phyloP scores from a whole-genome alignment of 2,329 filamentous ascomycete genomes.

The Verticillium nonalfalfae region DNA sequence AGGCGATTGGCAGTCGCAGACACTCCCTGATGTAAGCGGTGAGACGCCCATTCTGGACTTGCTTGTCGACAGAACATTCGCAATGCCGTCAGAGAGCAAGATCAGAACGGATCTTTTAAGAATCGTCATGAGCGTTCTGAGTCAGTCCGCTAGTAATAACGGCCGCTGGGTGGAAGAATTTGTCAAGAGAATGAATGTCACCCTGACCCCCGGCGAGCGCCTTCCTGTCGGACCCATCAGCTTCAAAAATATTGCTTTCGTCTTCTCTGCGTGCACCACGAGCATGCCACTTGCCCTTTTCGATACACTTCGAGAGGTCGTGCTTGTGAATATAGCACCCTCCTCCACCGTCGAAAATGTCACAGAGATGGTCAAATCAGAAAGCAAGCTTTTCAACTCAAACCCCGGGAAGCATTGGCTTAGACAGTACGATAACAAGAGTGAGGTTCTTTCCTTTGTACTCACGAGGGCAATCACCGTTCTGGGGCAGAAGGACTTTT shows the following conservation, averaged over 20 bases:
- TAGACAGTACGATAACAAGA: slow-evolving; percentile 11
- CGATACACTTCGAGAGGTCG: slow-evolving; percentile 9
- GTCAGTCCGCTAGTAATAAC: slow-evolving; percentile 20
- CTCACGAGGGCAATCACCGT: not conserved
- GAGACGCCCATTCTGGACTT: slow-evolving; percentile 12
- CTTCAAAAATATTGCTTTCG: slow-evolving; percentile 2
- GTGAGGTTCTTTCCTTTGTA: slow-evolving; percentile 1
- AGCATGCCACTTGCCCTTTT: slow-evolving; percentile 14
- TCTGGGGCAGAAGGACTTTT: not conserved
- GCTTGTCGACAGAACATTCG: slow-evolving; percentile 3
- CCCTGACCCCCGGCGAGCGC: slow-evolving; percentile 9
- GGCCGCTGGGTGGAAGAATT: slow-evolving; percentile 24
- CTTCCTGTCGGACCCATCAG: slow-evolving; percentile 18
- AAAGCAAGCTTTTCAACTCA: slow-evolving; percentile 16
- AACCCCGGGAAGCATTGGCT: slow-evolving; percentile 24
- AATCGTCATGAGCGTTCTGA: slow-evolving; percentile 16
- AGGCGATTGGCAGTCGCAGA: slow-evolving; percentile 18
- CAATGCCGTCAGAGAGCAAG: not conserved
- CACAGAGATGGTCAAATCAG: slow-evolving; percentile 15
- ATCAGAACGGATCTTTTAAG: slow-evolving; percentile 11
- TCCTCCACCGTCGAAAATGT: slow-evolving; percentile 13
- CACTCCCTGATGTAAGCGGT: slow-evolving; percentile 5
- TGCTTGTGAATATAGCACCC: slow-evolving; percentile 16
- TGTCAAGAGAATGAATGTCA: slow-evolving; percentile 19
- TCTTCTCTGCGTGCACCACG: slow-evolving; percentile 9